These are phyloP conservation scores for Rhizopogon sp. DNA, from an alignment of 768 basidiomycete genomes.

Conservation along the genomic window DNA sequence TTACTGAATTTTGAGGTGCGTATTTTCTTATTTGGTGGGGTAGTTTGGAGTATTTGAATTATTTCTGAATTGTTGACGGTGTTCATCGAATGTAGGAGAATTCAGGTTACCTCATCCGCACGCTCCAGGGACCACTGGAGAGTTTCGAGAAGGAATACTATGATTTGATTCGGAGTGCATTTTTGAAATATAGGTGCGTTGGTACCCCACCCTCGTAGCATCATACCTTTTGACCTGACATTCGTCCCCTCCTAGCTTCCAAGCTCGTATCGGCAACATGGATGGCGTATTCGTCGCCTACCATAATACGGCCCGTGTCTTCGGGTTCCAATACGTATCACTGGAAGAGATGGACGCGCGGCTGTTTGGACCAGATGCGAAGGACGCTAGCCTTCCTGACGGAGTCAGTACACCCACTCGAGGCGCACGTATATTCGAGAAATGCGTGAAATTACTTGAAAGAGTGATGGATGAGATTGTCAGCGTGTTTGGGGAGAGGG, in stretches of 20 bases:
- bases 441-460: slow-evolving; percentile 71
- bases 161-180: slow-evolving; percentile 89
- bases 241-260: slow-evolving; percentile 55
- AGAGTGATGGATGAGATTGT: slow-evolving; percentile 52
- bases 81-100: slow-evolving; percentile 50
- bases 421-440: slow-evolving; percentile 74
- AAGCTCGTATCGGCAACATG: slow-evolving; percentile 96
- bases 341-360: slow-evolving; percentile 83
- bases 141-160: slow-evolving; percentile 95
- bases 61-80: neutral
- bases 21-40: neutral
- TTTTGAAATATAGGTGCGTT: slow-evolving; percentile 84
- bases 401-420: slow-evolving; percentile 12
- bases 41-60: neutral
- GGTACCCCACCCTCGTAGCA: neutral
- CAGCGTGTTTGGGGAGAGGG: slow-evolving; percentile 60
- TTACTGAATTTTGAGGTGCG: slow-evolving; percentile 73
- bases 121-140: slow-evolving; percentile 54
- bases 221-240: neutral
- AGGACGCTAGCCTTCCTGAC: slow-evolving; percentile 20
- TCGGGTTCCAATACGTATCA: slow-evolving; percentile 92
- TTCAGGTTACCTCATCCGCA: slow-evolving; percentile 70
- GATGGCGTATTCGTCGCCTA: slow-evolving; percentile 89
- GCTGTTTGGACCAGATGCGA: slow-evolving; percentile 50
- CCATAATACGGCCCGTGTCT: slow-evolving; percentile 81